Evolutionary conservation across 2,329 filamentous ascomycete species (phyloP).

Genomic region (Sarocladiaceae sp.): DNA sequence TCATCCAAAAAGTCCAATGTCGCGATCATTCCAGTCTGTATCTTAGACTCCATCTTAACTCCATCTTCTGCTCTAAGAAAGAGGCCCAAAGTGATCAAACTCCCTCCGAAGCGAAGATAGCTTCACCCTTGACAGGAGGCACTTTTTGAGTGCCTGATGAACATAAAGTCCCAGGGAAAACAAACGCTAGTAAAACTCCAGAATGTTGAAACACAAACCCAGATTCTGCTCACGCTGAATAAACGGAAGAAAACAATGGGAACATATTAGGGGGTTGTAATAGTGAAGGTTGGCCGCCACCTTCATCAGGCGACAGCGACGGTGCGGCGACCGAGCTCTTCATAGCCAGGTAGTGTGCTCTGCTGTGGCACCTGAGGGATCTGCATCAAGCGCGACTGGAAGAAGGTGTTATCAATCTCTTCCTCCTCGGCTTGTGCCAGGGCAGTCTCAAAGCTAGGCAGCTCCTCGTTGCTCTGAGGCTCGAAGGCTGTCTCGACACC

Average conservation of each 20-base stretch:
- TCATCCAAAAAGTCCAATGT: not conserved
- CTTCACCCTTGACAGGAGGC: too few species aligned
- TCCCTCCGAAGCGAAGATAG: too few species aligned
- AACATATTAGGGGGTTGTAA: not conserved
- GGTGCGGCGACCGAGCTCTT: conserved; percentile 23
- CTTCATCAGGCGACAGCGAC: conserved; percentile 18
- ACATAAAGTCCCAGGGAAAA: too few species aligned
- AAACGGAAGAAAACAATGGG: not conserved
- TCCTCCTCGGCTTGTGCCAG: conserved; percentile 35
- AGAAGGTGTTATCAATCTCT: conserved; percentile 35
- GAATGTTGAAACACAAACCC: not conserved
- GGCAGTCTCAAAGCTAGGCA: conserved; percentile 45
- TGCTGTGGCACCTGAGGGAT: conserved; percentile 26
- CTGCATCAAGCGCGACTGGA: conserved; percentile 34
- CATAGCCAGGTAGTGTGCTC: conserved; percentile 32
- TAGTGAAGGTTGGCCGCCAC: not conserved
- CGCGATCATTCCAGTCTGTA: not conserved
- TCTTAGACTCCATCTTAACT: too few species aligned
- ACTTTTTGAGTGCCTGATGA: too few species aligned
- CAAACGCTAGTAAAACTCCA: not conserved
- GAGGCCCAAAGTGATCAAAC: too few species aligned
- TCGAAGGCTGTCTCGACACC: conserved; percentile 34
- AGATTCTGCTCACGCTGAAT: not conserved
- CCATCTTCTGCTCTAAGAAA: too few species aligned
- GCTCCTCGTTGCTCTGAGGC: conserved; percentile 23